Evolutionary conservation across 2,329 filamentous ascomycete genomes (phyloP), one percentile per base, ranked within the genome.

Genomic region (Colletotrichum higginsianum): DNA sequence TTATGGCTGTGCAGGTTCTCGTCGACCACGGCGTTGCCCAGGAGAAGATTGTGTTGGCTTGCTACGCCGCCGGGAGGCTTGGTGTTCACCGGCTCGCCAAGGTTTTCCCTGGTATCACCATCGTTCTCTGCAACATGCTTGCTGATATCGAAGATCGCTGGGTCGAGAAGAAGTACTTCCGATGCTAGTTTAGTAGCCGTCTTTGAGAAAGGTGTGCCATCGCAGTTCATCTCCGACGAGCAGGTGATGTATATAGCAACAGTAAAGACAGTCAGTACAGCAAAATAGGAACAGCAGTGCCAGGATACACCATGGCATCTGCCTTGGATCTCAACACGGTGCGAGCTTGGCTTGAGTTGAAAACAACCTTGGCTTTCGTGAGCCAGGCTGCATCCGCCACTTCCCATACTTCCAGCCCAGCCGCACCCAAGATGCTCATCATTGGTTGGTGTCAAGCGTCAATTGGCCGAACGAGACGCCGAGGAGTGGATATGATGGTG

Each of bases 1-100:
- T 99, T 69, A 99, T 99, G 96, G 95, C 96, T 0, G 95, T 98
- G 52, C 93, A 96, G 78, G 94, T 98, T n/a, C 85, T 99, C 64
- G 91, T 98, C 18, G 96, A 99, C 80, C 95, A 98, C 78, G 96
- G 96, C 13, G 95, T 98, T 8, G 84, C 90, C 7, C 92, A 96
- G 79, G 89, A 94, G 56, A 92, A 88, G 75, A 98, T 99, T 75
- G 94, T 98, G 44, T 92, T 98, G 80, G 95, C 97, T 49, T 98
- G 96, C 4, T 98, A 97, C 79, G 93, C 94, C 75, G 96, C 95
- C 4, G 96, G 96, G 11, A 91, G 91, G 75, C 90, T 94, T 76
- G 96, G 95, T 0, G 81, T 98, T 73, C 94, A 96, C 78, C 88
- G 96, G 74, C 84, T 99, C 77, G 93, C 94, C 73, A 94, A 92